Evolutionary conservation across 192 early-diverging fungal species (phyloP).

Genomic region (Cetraspora pellucida): DNA sequence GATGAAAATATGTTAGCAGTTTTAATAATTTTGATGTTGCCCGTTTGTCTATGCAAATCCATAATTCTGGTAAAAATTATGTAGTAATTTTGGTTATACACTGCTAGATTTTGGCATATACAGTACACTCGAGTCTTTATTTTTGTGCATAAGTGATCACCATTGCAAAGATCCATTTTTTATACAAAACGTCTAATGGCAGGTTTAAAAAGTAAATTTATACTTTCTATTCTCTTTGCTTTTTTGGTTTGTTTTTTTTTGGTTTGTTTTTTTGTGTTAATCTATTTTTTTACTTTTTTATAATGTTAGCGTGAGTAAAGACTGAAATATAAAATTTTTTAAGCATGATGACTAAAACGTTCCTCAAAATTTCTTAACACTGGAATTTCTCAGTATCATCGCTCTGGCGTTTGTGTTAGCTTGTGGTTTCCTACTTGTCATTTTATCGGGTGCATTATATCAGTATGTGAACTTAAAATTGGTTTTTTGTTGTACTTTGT

Average conservation of each 20-base stretch:
- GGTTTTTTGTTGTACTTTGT: not conserved
- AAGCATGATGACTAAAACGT: not conserved
- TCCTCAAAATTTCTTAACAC: not conserved
- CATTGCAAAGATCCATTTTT: too few species aligned
- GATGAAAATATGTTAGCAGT: too few species aligned
- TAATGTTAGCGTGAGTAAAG: conserved; percentile 24
- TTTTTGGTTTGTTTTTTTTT: not conserved
- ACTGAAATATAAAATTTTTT: not conserved
- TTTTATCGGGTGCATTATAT: conserved; percentile 93
- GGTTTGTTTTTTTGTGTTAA: not conserved
- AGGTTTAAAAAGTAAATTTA: conserved; percentile 32
- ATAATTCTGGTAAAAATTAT: too few species aligned
- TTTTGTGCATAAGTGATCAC: too few species aligned
- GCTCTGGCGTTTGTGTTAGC: conserved; percentile 90
- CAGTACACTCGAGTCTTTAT: too few species aligned
- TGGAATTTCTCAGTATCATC: conserved; percentile 65
- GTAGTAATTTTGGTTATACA: too few species aligned
- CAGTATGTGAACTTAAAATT: conserved; percentile 51
- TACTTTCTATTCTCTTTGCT: not conserved
- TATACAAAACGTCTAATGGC: conserved; percentile 11
- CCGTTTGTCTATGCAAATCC: too few species aligned
- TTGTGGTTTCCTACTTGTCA: conserved; percentile 87
- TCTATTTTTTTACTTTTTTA: not conserved
- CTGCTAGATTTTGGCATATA: too few species aligned
- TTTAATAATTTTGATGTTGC: too few species aligned